Evolutionary conservation across 305 asterid genomes (phyloP).

Genomic region (Stenogyne calaminthoides): DNA sequence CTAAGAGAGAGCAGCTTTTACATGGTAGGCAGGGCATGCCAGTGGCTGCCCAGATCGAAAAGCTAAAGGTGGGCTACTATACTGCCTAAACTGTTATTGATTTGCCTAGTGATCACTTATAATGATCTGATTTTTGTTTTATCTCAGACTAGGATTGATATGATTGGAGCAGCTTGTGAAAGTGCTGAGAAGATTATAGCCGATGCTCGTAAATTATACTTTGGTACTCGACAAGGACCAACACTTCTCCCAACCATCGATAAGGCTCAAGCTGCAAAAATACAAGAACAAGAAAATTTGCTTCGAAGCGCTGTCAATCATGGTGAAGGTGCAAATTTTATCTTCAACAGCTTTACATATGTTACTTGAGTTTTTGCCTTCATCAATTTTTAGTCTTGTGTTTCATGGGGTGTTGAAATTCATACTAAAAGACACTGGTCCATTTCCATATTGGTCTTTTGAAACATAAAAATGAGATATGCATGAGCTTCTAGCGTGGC

Average conservation of each 20-base stretch:
- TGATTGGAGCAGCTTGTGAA: slow-evolving; percentile 90
- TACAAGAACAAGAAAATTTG: slow-evolving; percentile 91
- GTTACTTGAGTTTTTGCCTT: slow-evolving; percentile 20
- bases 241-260: slow-evolving; percentile 83
- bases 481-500: slow-evolving; percentile 6
- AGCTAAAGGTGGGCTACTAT: slow-evolving; percentile 58
- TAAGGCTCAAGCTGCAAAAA: slow-evolving; percentile 97
- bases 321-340: slow-evolving; percentile 74
- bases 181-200: slow-evolving; percentile 97
- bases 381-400: slow-evolving; percentile 14
- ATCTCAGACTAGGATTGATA: slow-evolving; percentile 73
- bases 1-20: slow-evolving; percentile 82
- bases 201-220: slow-evolving; percentile 80
- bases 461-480: not conserved
- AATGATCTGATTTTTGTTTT: slow-evolving; percentile 29
- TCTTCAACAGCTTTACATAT: slow-evolving; percentile 21
- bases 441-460: slow-evolving; percentile 9
- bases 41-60: slow-evolving; percentile 73
- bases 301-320: slow-evolving; percentile 89
- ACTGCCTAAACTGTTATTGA: slow-evolving; percentile 2
- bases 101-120: slow-evolving; percentile 17
- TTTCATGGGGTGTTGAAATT: not conserved
- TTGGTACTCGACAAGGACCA: slow-evolving; percentile 94
- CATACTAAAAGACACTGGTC: slow-evolving; percentile 1
- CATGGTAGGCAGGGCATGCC: slow-evolving; percentile 83